Base-by-base conservation (phyloP, 306 rosid genomes). In the Argentina anserina region DNA sequence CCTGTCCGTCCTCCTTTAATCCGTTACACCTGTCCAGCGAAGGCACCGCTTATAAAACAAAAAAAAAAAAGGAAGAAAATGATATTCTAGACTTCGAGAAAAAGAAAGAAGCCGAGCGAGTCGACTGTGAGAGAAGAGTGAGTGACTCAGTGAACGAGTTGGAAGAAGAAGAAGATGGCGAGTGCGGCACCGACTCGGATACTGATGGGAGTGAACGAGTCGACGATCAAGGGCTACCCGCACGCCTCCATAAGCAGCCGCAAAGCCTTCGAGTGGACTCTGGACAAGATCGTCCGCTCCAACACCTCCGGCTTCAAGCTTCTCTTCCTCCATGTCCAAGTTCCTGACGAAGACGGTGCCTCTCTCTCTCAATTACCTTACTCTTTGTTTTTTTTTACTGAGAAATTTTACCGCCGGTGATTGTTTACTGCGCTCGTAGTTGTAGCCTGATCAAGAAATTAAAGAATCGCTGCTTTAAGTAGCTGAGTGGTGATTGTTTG, bases 221-320 rank as follows among this genome's bases (percentile, higher is more conserved):
- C 98, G 60, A 91, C 92, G 55, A 81, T 93, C 67, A 87, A 89
- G 47, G 98, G 98, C 9, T 91, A 93, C 40, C 97, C 98, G 0
- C 72, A 91, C 79, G 82, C 97, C 81, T 91, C 97, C 2, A 93
- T 93, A 3, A 93, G 98, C 55, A 87, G 96, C 96, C 89, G 36
- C 61, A 86, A 96, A 39, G 98, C 97, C 23, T 91, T 93, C 69
- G 92, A 93, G 65, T 93, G 98, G 97, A 89, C 94, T 21, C 71
- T 93, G 11, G 73, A 81, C 63, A 93, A 93, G 88, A 91, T 93
- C 87, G 75, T 93, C 70, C 91, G 94, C 50, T 77, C 82, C 71
- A 90, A 89, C 78, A 76, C 84, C 50, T 7, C 84, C 23, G 85
- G 86, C 28, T 93, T 93, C 82, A 82, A 83, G 74, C 87, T 94